Evolutionary conservation across 2,329 filamentous ascomycete genomes (phyloP).

Genomic region (Arthrobotrys megalospora): DNA sequence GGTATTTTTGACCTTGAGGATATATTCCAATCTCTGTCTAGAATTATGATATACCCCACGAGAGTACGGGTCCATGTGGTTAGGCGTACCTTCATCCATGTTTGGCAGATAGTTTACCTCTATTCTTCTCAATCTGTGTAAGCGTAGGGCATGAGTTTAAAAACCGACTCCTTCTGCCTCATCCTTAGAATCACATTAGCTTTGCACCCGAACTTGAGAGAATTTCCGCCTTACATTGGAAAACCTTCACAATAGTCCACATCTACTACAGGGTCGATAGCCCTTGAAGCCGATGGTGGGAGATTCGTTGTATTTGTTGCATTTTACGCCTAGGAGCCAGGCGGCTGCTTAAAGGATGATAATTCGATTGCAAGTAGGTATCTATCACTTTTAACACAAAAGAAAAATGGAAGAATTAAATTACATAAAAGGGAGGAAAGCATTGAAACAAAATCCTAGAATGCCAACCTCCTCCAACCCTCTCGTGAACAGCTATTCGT

Average conservation of each 20-base stretch:
- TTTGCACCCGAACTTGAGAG: background rate
- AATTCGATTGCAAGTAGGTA: slow-evolving; percentile 58
- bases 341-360: background rate
- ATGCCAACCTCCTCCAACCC: background rate
- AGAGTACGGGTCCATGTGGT: background rate
- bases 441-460: background rate
- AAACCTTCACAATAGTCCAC: no score
- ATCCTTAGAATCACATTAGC: background rate
- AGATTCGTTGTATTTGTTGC: slow-evolving; percentile 37
- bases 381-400: slow-evolving; percentile 57
- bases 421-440: slow-evolving; percentile 35
- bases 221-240: background rate
- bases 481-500: slow-evolving; percentile 11
- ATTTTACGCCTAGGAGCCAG: background rate
- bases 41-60: background rate
- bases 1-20: background rate
- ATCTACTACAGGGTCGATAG: no score
- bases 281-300: background rate
- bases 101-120: slow-evolving; percentile 4
- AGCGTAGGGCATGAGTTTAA: background rate
- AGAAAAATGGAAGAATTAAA: slow-evolving; percentile 38
- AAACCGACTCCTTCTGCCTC: slow-evolving; percentile 30
- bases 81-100: background rate
- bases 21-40: background rate
- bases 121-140: slow-evolving; percentile 32